These are phyloP conservation scores for Stephania cephalantha DNA, from an alignment of 164 flowering plant genomes.

Conservation along the genomic window DNA sequence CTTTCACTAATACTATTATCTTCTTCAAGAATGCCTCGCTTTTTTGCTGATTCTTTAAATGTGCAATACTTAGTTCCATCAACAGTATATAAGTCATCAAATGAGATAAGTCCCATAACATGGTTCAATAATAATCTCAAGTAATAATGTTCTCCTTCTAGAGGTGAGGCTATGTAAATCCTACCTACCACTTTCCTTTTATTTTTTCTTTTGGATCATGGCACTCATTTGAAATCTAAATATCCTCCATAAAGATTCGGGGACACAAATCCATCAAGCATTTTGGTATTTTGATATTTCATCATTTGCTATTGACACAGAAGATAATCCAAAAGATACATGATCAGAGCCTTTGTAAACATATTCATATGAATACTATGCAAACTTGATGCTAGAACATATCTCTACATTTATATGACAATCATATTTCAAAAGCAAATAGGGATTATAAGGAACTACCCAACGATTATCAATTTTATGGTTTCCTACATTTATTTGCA, in stretches of 20 bases:
- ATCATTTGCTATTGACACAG: background rate
- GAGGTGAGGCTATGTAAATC: background rate
- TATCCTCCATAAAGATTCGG: background rate
- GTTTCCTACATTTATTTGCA: background rate
- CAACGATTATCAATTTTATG: slow-evolving; percentile 1
- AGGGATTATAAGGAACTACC: slow-evolving; percentile 1
- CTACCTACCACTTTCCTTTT: background rate
- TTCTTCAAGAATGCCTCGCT: background rate
- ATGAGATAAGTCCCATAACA: background rate
- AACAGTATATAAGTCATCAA: background rate
- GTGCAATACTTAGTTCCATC: background rate
- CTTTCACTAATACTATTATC: background rate
- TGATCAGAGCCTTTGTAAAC: slow-evolving; percentile 2
- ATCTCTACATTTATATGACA: slow-evolving; percentile 4
- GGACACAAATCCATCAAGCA: background rate
- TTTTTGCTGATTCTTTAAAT: background rate
- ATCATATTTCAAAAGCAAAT: background rate
- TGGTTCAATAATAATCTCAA: background rate
- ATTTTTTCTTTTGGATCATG: background rate
- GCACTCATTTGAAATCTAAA: too few species aligned
- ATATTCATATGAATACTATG: background rate
- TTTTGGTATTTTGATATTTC: background rate
- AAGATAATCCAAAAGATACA: background rate
- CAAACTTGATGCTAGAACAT: background rate
- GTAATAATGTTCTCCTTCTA: background rate